Base-by-base conservation (phyloP, 805 yeast species). In the Pichia deserticola region DNA sequence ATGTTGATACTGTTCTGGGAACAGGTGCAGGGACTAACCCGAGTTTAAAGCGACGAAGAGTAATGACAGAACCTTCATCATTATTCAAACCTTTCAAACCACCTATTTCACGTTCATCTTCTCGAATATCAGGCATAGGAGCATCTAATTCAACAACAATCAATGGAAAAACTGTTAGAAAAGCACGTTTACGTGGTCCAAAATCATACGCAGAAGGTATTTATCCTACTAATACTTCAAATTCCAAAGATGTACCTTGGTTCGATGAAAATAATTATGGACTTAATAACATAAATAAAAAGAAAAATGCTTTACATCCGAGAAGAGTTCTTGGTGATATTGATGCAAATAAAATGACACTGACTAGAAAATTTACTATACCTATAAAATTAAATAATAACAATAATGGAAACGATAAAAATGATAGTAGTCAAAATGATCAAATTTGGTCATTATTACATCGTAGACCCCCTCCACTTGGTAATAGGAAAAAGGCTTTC, bases 381-480 rank as follows among this genome's bases (percentile, higher is more conserved):
- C 95, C 95, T 1, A 70, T 84, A 48, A 54, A 54, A 29, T 62
- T 61, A 29, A 66, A 67, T 46, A 68, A 64, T 34, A 66, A 69
- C 40, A 67, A 65, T 36, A 66, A 69, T 41, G 20, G 20, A 20
- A 20, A 20, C 20, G 20, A 20, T 20, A 20, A 20, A 20, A 20
- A 20, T 20, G 20, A 20, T 20, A 20, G 20, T 20, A 20, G 3
- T 20, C 20, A 20, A 20, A 20, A 20, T 20, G 20, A 20, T 20
- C 20, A 20, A 20, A 69, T 64, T 41, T 61, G 63, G 44, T 55
- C 59, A 5, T 28, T 51, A 11, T n/a, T 20, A 5, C 3, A 40
- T 41, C 29, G 54, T 41, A 64, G 73, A 44, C 90, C 96, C 0
- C 87, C 95, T 0, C 86, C 95, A 0, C 71, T 92, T 52, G 99